Evolutionary conservation across 768 basidiomycete species (phyloP), one percentile per base, ranked within the genome.

Genomic region (Xerocomellus amylosporus): DNA sequence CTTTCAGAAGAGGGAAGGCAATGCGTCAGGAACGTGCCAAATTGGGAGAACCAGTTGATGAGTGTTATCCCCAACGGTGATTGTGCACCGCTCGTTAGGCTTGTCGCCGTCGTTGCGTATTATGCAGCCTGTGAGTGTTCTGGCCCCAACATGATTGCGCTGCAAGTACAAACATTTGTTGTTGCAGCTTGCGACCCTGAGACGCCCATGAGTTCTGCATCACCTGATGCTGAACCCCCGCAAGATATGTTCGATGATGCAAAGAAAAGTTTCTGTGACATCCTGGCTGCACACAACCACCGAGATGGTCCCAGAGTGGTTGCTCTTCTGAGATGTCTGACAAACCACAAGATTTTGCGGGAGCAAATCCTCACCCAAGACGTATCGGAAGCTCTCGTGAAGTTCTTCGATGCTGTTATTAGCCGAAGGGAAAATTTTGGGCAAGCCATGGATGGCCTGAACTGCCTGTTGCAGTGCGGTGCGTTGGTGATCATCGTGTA

Each of bases 371-470:
- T 68, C 26, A 60, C 58, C 1, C 0, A 8, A 1, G 64, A 60
- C 1, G 49, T 66, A 3, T n/a, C 65, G 28, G 14, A 56, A 5
- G 45, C 15, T 2, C 40, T 66, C 19, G 36, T 63, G 30, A n/a
- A 31, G 1, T 37, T 65, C 22, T 41, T 66, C 2, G 65, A 65
- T 28, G 28, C 0, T 20, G 52, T 56, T 7, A 9, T 60, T 34
- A 24, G 24, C 24, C 24, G 24, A 24, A 24, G 24, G 24, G 24
- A 24, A 4, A 24, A 24, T 33, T 62, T 67, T 24, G 44, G 46
- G 24, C 63, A 56, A 28, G 63, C 51, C 14, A 66, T 66, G 65
- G 60, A 67, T 5, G 55, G 63, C 15, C 36, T 66, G 44, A 53
- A 17, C 9, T 58, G 56, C 20, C 28, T 67, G 22, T 20, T 62